These are phyloP conservation scores for Niveomyces coronatus DNA, from an alignment of 2,329 filamentous ascomycete species.

Conservation along the genomic window DNA sequence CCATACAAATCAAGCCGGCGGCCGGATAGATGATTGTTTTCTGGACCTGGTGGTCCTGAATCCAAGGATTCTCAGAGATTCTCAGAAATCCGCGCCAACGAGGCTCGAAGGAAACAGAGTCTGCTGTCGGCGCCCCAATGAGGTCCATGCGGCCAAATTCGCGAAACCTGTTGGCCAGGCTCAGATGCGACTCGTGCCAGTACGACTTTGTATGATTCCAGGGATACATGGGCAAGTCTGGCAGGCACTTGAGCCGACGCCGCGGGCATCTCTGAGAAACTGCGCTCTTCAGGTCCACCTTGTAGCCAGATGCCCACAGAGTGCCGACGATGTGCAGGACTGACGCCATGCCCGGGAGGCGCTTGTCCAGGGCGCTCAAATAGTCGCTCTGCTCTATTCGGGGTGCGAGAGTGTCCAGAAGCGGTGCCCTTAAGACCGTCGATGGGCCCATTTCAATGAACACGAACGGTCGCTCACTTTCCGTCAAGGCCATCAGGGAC, in stretches of 20 bases:
- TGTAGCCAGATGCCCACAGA: conserved; percentile 27
- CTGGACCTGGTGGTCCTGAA: conserved; percentile 40
- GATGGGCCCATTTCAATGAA: conserved; percentile 33
- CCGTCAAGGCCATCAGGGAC: conserved; percentile 21
- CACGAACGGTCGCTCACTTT: conserved; percentile 21
- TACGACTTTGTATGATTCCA: conserved; percentile 44
- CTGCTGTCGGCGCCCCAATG: conserved; percentile 35
- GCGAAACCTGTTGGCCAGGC: conserved; percentile 32
- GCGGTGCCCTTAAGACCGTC: conserved; percentile 25
- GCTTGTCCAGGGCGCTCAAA: conserved; percentile 19
- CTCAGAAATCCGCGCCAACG: conserved; percentile 41
- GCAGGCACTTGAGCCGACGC: conserved; percentile 24
- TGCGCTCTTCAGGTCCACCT: conserved; percentile 22
- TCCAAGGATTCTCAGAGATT: conserved; percentile 40
- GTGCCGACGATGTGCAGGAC: conserved; percentile 24
- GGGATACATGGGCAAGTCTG: conserved; percentile 39
- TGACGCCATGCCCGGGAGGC: conserved; percentile 14
- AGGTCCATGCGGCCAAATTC: conserved; percentile 38
- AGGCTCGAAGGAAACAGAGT: conserved; percentile 34
- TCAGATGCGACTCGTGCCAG: conserved; percentile 43
- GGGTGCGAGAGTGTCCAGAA: conserved; percentile 17
- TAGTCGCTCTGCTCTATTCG: conserved; percentile 13
- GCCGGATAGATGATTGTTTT: conserved; percentile 41
- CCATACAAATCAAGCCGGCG: conserved; percentile 40
- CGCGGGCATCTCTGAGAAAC: conserved; percentile 13